Conservation (phyloP, 805 yeast species). For the Cyberlindnera euphorbiae region DNA sequence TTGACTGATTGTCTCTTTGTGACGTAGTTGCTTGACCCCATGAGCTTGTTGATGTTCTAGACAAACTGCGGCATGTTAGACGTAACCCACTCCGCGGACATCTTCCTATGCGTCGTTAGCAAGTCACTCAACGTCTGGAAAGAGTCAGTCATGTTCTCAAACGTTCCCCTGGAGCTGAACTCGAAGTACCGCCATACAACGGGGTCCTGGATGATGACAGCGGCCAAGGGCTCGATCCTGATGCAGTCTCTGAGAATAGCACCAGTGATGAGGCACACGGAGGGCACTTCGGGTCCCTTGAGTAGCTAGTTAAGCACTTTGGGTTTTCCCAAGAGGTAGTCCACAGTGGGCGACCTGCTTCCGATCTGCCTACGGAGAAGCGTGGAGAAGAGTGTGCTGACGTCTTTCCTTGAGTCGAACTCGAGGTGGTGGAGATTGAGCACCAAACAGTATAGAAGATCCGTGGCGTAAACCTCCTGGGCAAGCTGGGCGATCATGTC, state of each 20-base stretch:
- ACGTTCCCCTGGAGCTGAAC: conserved; percentile 68
- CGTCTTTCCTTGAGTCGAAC: conserved; percentile 87
- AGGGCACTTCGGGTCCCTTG: conserved; percentile 69
- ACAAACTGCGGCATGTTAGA: conserved; percentile 56
- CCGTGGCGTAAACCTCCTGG: conserved; percentile 71
- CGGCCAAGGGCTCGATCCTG: conserved; percentile 66
- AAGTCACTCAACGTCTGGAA: conserved; percentile 72
- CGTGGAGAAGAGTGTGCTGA: conserved; percentile 64
- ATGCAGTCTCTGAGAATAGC: conserved; percentile 80
- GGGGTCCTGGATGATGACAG: conserved; percentile 52
- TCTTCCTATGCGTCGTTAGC: conserved; percentile 61
- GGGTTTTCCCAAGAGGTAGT: conserved; percentile 66
- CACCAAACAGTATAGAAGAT: conserved; percentile 59
- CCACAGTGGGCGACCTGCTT: conserved; percentile 79
- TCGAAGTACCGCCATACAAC: conserved; percentile 79
- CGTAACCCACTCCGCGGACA: conserved; percentile 65
- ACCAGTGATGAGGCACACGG: conserved; percentile 70
- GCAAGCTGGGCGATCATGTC: conserved; percentile 60
- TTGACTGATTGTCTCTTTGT: conserved; percentile 88
- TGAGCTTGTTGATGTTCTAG: conserved; percentile 57
- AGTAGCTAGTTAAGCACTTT: conserved; percentile 58
- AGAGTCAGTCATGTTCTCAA: conserved; percentile 89
- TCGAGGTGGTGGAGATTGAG: conserved; percentile 62
- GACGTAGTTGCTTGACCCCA: conserved; percentile 79
- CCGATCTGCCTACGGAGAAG: conserved; percentile 76